Base-by-base conservation (phyloP, 768 basidiomycete genomes). In the Scleroderma citrinum region DNA sequence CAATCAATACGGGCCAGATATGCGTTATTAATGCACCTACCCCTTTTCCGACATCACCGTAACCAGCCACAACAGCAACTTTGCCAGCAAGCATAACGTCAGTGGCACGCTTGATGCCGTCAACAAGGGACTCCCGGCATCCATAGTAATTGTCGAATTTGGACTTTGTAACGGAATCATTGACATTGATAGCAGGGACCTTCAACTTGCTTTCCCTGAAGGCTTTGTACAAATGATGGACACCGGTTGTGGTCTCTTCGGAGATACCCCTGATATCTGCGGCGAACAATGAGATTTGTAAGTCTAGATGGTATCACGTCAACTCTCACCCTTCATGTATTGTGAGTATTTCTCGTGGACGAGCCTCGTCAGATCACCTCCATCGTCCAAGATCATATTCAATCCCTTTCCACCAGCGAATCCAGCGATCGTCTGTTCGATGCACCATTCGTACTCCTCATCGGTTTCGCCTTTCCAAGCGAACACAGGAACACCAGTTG, bases 391-490 rank as follows among this genome's bases (percentile, higher is more conserved):
- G 69, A 99, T 98, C 94, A 99, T 86, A 83, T 99, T 99, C 63
- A 95, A 72, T 46, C 86, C 65, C 69, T 94, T 74, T 57, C 87
- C 87, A 54, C 74, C 82, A 21, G 84, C 72, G 80, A 99, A 99
- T n/a, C 82, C 89, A 57, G 80, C 69, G 56, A 99, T 69, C 41
- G 91, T 89, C 73, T 99, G 96, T 64, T 98, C 92, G 59, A 99
- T 92, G 69, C 94, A 98, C 96, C 96, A 99, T 56, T 71, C 64
- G 73, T 97, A 98, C 68, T 99, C 96, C 70, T 97, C 96, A 66
- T 98, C 96, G 40, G 94, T 94, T 77, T 99, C 96, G 49, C 96
- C 96, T 76, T 99, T 99, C 96, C 96, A 99, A 36, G 96, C 96
- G 64, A 83, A 99, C 62, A 98, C 96, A 57, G 96, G 96, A 48